phyloP scores from a whole-genome alignment of 371 early-diverging fungal species.

The Actinomortierella ambigua region DNA sequence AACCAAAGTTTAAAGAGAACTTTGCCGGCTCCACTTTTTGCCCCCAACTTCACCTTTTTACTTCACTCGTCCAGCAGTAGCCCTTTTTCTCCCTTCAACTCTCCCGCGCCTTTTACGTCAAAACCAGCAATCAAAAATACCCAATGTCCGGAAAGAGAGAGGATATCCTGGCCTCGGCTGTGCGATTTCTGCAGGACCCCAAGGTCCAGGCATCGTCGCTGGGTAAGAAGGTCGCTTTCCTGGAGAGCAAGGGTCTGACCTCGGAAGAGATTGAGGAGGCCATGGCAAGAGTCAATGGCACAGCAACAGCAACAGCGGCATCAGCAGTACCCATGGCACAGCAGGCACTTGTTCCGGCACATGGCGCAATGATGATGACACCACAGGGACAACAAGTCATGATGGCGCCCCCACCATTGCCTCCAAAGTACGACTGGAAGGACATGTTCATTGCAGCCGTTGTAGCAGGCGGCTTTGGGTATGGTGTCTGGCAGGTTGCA shows the following conservation, averaged over 20 bases:
- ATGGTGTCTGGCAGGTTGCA: conserved; percentile 79
- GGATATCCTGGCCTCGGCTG: conserved; percentile 86
- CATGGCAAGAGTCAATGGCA: conserved; percentile 65
- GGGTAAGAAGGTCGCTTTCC: conserved; percentile 90
- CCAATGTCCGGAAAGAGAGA: conserved; percentile 61
- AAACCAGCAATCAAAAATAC: no score
- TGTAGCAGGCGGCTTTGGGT: conserved; percentile 85
- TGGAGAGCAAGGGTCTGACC: conserved; percentile 94
- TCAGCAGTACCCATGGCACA: conserved; percentile 21
- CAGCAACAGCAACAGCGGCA: conserved; percentile 38
- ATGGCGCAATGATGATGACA: conserved; percentile 25
- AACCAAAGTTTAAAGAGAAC: no score
- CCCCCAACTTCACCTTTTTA: no score
- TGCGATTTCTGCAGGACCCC: conserved; percentile 91
- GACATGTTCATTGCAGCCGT: conserved; percentile 92
- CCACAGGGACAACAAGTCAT: conserved; percentile 33
- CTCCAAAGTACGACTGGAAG: conserved; percentile 85
- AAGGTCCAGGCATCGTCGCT: conserved; percentile 89
- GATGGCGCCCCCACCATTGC: conserved; percentile 71
- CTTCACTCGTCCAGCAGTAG: no score
- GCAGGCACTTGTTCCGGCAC: conserved; percentile 22
- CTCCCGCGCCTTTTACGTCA: no score
- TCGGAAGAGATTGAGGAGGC: conserved; percentile 93
- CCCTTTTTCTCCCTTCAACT: no score
- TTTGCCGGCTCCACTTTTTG: no score